phyloP scores from a whole-genome alignment of 1,139 yeast genomes.

The Candida sp. region DNA sequence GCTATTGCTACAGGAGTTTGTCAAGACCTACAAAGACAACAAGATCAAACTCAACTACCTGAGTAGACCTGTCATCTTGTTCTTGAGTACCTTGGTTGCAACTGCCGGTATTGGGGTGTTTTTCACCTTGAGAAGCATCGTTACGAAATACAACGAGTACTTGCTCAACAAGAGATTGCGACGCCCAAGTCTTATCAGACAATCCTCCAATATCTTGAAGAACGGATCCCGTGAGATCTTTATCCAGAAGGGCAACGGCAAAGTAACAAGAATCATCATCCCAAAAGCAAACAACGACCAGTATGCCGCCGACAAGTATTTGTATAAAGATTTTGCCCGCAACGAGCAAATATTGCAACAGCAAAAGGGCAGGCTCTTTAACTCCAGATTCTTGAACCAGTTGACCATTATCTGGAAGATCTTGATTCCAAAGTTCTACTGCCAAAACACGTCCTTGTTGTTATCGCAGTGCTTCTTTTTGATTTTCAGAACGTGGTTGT shows the following conservation, averaged over 20 bases:
- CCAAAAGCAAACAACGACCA: conserved; percentile 62
- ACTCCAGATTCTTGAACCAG: conserved; percentile 76
- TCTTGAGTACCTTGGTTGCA: conserved; percentile 44
- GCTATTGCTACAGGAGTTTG: conserved; percentile 41
- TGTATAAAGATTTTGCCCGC: conserved; percentile 56
- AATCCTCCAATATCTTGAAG: conserved; percentile 46
- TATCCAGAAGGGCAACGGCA: conserved; percentile 54
- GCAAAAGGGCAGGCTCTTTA: conserved; percentile 39
- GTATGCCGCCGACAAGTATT: conserved; percentile 71
- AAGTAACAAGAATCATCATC: conserved; percentile 52
- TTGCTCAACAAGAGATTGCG: conserved; percentile 26
- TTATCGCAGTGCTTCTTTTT: conserved; percentile 77
- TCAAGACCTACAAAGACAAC: conserved; percentile 39
- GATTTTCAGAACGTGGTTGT: conserved; percentile 84
- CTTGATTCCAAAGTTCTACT: conserved; percentile 73
- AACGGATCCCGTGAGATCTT: conserved; percentile 60
- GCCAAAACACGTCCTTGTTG: conserved; percentile 70
- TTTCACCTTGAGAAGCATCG: conserved; percentile 34
- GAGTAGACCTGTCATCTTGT: conserved; percentile 49
- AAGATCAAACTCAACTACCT: conserved; percentile 46
- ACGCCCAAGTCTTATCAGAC: conserved; percentile 47
- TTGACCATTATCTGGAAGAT: conserved; percentile 80
- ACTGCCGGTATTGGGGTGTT: conserved; percentile 49
- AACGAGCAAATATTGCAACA: conserved; percentile 38
- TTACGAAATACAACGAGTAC: conserved; percentile 37